Evolutionary conservation across 495 filamentous ascomycete genomes (phyloP).

Genomic region (Xylaria scruposa): DNA sequence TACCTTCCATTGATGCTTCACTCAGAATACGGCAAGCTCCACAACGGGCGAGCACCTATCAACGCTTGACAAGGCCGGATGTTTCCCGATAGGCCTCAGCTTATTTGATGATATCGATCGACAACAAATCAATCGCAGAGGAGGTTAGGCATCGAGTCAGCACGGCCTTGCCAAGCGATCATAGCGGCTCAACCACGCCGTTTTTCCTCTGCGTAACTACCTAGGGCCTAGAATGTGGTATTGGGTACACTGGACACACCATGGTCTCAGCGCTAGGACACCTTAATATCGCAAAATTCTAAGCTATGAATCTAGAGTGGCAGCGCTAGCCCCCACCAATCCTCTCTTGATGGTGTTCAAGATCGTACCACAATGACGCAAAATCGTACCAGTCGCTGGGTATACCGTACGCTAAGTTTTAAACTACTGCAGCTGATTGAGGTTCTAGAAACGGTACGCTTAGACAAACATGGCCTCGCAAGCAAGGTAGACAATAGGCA

Average conservation of each 20-base stretch:
- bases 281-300: conserved; percentile 5
- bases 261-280: background rate
- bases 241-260: conserved; percentile 1
- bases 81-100: conserved; percentile 21
- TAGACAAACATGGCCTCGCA: background rate
- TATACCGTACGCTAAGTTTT: background rate
- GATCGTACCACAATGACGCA: conserved; percentile 6
- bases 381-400: background rate
- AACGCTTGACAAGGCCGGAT: conserved; percentile 9
- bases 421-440: background rate
- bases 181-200: background rate
- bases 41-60: conserved; percentile 10
- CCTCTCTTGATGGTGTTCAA: background rate
- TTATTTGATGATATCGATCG: background rate
- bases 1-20: conserved; percentile 7
- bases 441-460: background rate
- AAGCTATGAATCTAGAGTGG: conserved; percentile 2
- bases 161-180: conserved; percentile 22
- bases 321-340: conserved; percentile 14
- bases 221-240: background rate
- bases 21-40: background rate
- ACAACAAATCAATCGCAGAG: conserved; percentile 20
- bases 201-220: background rate
- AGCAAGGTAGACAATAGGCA: background rate
- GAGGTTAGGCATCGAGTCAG: conserved; percentile 6